These are phyloP conservation scores for Alternaria atra DNA, from an alignment of 2,329 filamentous ascomycete species.

Conservation along the genomic window DNA sequence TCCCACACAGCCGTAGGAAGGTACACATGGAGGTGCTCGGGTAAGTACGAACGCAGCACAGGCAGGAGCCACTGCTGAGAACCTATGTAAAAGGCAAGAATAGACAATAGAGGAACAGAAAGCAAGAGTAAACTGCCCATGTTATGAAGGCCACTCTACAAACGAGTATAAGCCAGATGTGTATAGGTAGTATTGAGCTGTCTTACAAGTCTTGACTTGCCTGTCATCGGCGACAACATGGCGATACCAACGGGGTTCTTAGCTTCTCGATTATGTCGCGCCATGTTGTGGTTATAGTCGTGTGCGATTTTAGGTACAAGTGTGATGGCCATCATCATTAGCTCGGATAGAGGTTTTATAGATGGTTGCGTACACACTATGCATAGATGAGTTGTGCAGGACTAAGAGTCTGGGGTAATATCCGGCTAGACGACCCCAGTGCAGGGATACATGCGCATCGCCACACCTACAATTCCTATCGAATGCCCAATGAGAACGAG, in stretches of 20 bases:
- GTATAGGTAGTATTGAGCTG: neutral
- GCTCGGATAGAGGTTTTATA: neutral
- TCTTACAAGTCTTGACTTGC: neutral
- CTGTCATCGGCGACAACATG: neutral
- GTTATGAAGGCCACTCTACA: neutral
- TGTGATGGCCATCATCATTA: neutral
- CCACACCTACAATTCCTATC: neutral
- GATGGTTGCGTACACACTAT: neutral
- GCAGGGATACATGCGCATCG: neutral
- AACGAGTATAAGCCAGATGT: neutral
- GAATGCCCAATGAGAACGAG: neutral
- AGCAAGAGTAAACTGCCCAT: neutral
- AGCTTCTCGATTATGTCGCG: neutral
- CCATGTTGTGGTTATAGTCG: neutral
- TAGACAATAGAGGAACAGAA: neutral
- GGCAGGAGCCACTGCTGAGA: conserved; percentile 11
- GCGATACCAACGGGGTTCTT: neutral
- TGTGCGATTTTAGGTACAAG: neutral
- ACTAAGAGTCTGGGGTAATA: neutral
- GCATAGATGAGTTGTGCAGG: neutral
- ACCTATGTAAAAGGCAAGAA: neutral
- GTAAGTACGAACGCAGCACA: conserved; percentile 6
- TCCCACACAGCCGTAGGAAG: neutral
- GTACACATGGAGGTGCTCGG: conserved; percentile 15
- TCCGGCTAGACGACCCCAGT: neutral